Conservation (phyloP, 192 early-diverging fungal species). For the Coemansia sp. region DNA sequence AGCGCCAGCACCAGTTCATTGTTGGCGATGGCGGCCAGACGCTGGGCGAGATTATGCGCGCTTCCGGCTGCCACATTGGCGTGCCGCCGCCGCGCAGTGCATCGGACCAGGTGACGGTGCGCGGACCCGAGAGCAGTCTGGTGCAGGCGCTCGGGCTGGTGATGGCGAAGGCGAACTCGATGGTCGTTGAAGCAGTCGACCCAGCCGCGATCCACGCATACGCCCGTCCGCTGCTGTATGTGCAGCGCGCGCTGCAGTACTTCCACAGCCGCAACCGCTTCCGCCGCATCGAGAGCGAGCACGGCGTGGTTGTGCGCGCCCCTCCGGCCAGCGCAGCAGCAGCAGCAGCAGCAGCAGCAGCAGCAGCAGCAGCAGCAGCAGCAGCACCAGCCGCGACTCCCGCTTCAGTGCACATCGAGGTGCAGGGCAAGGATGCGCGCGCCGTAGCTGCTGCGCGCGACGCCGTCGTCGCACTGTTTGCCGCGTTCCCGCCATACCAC, state of each 20-base stretch:
- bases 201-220: constrained; percentile 59
- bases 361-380: too few relatives aligned
- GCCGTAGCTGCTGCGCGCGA: constrained; percentile 67
- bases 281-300: constrained; percentile 76
- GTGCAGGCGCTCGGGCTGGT: constrained; percentile 75
- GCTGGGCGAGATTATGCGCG: constrained; percentile 81
- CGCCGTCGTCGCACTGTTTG: constrained; percentile 59
- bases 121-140: constrained; percentile 74
- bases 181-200: constrained; percentile 72
- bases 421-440: constrained; percentile 67
- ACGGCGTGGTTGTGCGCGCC: constrained; percentile 61
- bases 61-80: constrained; percentile 85
- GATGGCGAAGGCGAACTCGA: constrained; percentile 80
- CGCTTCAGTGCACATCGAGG: constrained; percentile 64
- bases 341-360: too few relatives aligned
- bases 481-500: constrained; percentile 57
- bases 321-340: constrained; percentile 50
- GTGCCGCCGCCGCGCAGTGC: constrained; percentile 71
- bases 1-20: constrained; percentile 92
- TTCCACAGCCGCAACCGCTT: constrained; percentile 71
- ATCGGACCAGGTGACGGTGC: constrained; percentile 75
- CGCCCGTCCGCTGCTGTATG: constrained; percentile 58
- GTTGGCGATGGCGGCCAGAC: constrained; percentile 77
- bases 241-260: constrained; percentile 71
- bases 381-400: constrained; percentile 35